Evolutionary conservation across 495 filamentous ascomycete species (phyloP), one percentile per base, ranked within the genome.

Genomic region (Penicillium lividum): DNA sequence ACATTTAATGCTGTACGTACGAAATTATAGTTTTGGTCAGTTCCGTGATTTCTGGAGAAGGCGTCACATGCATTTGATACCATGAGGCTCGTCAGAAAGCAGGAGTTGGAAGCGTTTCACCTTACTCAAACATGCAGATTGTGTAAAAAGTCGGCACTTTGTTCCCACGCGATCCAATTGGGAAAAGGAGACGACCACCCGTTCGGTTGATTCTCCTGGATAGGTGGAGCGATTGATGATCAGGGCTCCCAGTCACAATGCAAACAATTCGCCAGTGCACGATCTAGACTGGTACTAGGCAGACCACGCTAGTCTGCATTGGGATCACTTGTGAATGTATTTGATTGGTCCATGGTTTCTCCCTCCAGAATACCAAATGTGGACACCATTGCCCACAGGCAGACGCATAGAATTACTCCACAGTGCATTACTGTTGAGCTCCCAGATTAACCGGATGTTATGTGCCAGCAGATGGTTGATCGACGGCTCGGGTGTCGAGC

Each of bases 161-260:
- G 15, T 42, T 31, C 7, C 50, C 10, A 3, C 16, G 4, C 0
- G 15, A 27, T 42, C 29, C 30, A 11, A 53, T 53, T 53, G 7
- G 53, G 59, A 53, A 57, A 57, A 36, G 7, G 33, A 57, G 54
- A 61, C 43, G 54, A 50, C 31, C 31, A 30, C 49, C 33, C 49
- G 49, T 18, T 38, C 27, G 49, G 49, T 10, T 40, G 16, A 11
- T 52, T 40, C 22, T 36, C 16, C 29, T 52, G 49, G 11, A 4
- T 11, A 49, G 46, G 46, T 52, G 30, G 33, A 33, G 30, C 34
- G 49, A 52, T 52, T 27, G 49, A 52, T 52, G 29, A 7, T 22
- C 49, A 52, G 49, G 33, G 49, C 33, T 36, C 31, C 30, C 27
- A 28, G 46, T 15, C 13, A 49, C 46, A 15, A 29, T 15, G 27